These are phyloP conservation scores for Bipolaris cookei DNA, from an alignment of 2,329 filamentous ascomycete genomes.

Conservation along the genomic window DNA sequence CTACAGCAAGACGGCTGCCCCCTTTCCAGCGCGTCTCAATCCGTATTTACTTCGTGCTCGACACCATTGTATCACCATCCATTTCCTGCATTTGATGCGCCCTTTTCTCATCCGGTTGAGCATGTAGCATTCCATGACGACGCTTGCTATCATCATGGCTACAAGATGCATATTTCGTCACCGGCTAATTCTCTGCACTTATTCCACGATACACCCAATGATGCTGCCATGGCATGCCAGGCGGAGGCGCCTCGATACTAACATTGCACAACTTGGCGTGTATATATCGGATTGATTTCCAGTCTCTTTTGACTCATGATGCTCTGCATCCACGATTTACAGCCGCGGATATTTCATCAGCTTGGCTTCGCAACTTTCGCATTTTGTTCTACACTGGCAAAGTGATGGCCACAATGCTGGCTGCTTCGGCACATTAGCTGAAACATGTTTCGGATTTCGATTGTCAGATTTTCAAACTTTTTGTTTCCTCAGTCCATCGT, in stretches of 20 bases:
- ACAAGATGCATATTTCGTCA: constrained; percentile 6
- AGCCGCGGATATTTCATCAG: constrained; percentile 11
- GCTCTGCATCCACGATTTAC: constrained; percentile 7
- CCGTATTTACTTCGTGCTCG: neutral
- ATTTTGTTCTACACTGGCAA: constrained; percentile 20
- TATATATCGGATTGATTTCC: neutral
- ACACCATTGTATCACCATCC: constrained; percentile 15
- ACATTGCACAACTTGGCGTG: neutral
- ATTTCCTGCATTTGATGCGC: constrained; percentile 10
- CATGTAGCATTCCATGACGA: constrained; percentile 5
- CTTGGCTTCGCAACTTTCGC: neutral
- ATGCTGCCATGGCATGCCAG: constrained; percentile 8
- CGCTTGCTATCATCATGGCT: constrained; percentile 6
- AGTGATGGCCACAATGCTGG: neutral
- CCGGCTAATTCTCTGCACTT: constrained; percentile 1
- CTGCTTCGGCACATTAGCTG: constrained; percentile 27
- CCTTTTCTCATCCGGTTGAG: constrained; percentile 9
- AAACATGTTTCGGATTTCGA: constrained; percentile 7
- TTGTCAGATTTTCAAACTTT: constrained; percentile 1
- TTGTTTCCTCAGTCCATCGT: constrained; percentile 12
- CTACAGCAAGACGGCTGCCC: neutral
- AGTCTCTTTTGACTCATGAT: neutral
- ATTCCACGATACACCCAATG: constrained; percentile 19
- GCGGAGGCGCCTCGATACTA: neutral
- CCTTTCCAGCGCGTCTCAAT: constrained; percentile 7